A percentile compares a stretch with the other conserved stretches of the same genome.
Evolutionary conservation across 2,329 filamentous ascomycete species (phyloP).

Genomic region (Microdochium paspali): DNA sequence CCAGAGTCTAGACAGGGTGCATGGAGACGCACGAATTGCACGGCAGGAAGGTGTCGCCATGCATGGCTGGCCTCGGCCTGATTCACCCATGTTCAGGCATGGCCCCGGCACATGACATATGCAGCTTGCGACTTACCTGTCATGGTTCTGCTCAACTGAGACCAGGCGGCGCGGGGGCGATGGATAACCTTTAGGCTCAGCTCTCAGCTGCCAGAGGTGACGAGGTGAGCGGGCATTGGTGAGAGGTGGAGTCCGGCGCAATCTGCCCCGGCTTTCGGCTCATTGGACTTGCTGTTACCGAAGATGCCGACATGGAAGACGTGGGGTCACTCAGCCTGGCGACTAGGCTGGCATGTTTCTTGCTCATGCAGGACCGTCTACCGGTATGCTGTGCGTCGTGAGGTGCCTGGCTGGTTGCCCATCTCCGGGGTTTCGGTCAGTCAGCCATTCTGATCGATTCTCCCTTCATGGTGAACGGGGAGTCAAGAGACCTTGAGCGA

Average conservation of each 20-base stretch:
- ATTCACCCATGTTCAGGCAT: not conserved
- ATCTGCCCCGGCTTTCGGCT: not conserved
- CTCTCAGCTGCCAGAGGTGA: too few species aligned
- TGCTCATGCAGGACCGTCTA: too few species aligned
- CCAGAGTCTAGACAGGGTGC: not conserved
- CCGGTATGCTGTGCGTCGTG: too few species aligned
- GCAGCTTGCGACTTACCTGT: not conserved
- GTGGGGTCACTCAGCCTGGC: not conserved
- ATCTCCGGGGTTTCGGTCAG: too few species aligned
- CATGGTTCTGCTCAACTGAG: not conserved
- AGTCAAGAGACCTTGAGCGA: too few species aligned
- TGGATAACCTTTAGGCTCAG: too few species aligned
- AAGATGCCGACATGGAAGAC: not conserved
- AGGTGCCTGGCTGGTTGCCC: too few species aligned
- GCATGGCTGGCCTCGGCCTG: not conserved
- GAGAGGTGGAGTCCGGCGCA: not conserved
- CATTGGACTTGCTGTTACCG: not conserved
- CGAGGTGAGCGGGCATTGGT: not conserved
- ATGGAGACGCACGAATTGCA: conserved; percentile 1
- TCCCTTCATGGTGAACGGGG: too few species aligned
- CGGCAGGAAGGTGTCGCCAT: not conserved
- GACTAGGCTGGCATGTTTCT: not conserved
- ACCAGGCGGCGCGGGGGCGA: not conserved
- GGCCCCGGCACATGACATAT: not conserved
- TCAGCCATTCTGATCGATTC: too few species aligned